Evolutionary conservation across 352 stramenopile genomes (phyloP), one percentile per base, ranked within the genome.

Genomic region (Elongisporangium anandrum): DNA sequence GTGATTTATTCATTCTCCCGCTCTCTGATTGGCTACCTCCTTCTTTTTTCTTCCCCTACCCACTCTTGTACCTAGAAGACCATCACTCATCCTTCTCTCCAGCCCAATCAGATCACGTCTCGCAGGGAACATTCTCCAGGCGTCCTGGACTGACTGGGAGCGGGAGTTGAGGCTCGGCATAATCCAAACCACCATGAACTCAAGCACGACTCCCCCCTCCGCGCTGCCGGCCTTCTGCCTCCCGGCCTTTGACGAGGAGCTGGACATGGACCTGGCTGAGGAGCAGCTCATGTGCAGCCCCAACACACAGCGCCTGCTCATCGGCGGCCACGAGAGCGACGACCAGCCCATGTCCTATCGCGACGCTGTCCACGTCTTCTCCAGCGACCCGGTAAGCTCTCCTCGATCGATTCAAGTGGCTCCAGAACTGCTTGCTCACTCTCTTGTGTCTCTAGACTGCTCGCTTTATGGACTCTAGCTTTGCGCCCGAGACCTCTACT

Each of bases 301-400:
- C 29, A 41, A 41, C 29, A 41, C 29, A 15, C 29, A 41, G 29
- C 5, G 9, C 4, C 29, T 41, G 29, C 29, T 41, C 4, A 8
- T 41, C 29, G 29, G 29, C 29, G 29, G 29, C 29, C 29, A 41
- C 29, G 29, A 69, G 15, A 59, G 56, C 61, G 29, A 64, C 39
- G 41, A 57, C 50, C 57, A 56, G 34, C 29, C 69, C n/a, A 65
- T 61, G 29, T 65, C 72, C 58, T 84, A 79, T 57, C 72, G 75
- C 29, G 75, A 84, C 70, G 70, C 67, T 2, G 53, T 73, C 26
- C 75, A 79, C 68, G 67, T 74, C 56, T 85, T 85, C 59, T 66
- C 72, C 0, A 73, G 63, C 23, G 52, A 57, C 59, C 50, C 45
- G 47, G 47, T 21, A 13, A 9, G 47, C 56, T 61, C 56, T 13